A percentile compares a stretch with the other conserved stretches of the same genome.
Conservation (phyloP, 2,329 filamentous ascomycete genomes). For the Scolecobasidium constrictum region DNA sequence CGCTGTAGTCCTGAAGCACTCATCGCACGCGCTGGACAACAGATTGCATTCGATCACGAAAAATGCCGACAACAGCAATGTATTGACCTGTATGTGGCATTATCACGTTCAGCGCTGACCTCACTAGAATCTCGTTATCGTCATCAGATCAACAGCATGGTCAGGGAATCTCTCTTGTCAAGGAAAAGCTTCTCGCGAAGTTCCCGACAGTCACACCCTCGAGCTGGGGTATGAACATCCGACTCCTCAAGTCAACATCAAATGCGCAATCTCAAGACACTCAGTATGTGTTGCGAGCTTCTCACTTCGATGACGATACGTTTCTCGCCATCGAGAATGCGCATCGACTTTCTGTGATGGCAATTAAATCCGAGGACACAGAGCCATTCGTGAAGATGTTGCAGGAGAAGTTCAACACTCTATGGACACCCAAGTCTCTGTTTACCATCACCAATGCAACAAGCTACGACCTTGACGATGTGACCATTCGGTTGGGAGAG, state of each 20-base stretch:
- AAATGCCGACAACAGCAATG: too few relatives aligned
- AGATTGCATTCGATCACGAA: too few relatives aligned
- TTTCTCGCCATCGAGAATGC: neutral
- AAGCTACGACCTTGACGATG: slow-evolving; percentile 10
- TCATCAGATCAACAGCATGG: neutral
- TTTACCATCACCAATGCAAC: slow-evolving; percentile 7
- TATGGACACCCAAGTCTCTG: slow-evolving; percentile 10
- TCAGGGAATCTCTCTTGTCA: neutral
- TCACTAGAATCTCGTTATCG: too few relatives aligned
- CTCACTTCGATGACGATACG: neutral
- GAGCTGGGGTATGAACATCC: neutral
- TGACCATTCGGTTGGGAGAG: slow-evolving; percentile 12
- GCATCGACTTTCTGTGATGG: neutral
- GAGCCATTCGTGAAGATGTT: slow-evolving; percentile 8
- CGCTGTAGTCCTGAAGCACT: too few relatives aligned
- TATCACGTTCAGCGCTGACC: too few relatives aligned
- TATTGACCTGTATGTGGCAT: too few relatives aligned
- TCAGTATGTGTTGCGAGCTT: neutral
- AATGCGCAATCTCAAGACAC: neutral
- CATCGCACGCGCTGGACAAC: too few relatives aligned
- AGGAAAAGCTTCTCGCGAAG: neutral
- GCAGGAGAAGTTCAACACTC: slow-evolving; percentile 10
- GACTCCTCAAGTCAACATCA: neutral
- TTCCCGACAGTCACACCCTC: neutral
- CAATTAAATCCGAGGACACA: neutral